Evolutionary conservation across 805 yeast species (phyloP), one percentile per base, ranked within the genome.

Genomic region (Metschnikowia anglica): DNA sequence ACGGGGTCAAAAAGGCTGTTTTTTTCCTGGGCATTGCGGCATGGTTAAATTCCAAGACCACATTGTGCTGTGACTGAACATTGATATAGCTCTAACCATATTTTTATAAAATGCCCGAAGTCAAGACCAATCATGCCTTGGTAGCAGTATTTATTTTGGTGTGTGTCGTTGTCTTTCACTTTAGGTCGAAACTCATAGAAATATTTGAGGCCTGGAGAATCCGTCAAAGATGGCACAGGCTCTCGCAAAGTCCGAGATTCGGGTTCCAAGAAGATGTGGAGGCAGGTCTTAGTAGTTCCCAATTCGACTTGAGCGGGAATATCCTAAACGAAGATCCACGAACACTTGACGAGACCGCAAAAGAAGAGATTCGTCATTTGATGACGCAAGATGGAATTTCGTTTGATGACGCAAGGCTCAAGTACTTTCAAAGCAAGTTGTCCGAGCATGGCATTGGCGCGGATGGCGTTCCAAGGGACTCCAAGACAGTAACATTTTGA

Each of bases 391-490:
- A 74, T 38, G 58, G 67, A 26, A 48, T 84, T 21, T 54, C 76
- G 1, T 86, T 86, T 57, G 95, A 86, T 58, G 79, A 79, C 31
- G 95, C 95, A 1, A 68, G 95, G 47, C 59, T 76, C 3, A 54
- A 70, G 41, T 81, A 75, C 55, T 73, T 78, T 4, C 68, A 65
- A 39, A 49, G 59, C 12, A 63, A 64, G 48, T 70, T 86, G 58
- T 65, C 26, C 4, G 36, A 37, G 11, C 21, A 48, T 28, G 73
- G 70, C 9, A 79, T 85, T 25, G 83, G 76, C 2, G 72, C 78
- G 0, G 82, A 83, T 58, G 91, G 91, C 0, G 61, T 76, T 37
- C 90, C 90, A 0, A 49, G 70, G 29, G 90, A 84, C 49, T 87
- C 89, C 1, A 77, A 74, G 49, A 74, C 83, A 1, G 78, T 82